Percentiles rank a stretch among this genome's conserved stretches.
phyloP scores from a whole-genome alignment of 1,284 basidiomycete species.

The Naganishia sp. region DNA sequence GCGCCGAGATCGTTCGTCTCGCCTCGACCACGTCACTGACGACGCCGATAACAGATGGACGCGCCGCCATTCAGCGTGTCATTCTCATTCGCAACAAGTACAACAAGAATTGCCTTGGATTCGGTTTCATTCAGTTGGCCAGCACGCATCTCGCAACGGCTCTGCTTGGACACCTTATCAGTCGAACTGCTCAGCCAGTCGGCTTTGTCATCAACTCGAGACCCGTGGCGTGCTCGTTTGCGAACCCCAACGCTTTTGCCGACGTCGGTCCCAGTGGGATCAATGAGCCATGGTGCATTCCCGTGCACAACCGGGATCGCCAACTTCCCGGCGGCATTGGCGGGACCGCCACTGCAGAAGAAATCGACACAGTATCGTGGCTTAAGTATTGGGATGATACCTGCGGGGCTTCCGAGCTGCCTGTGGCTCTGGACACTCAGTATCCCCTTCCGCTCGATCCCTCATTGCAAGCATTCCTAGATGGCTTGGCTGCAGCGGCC shows the following conservation, averaged over 20 bases:
- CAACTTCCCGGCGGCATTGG: slow-evolving; percentile 55
- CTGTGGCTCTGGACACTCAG: not conserved
- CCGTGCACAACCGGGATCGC: slow-evolving; percentile 63
- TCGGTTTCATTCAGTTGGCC: slow-evolving; percentile 86
- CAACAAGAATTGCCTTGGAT: slow-evolving; percentile 81
- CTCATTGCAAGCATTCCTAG: slow-evolving; percentile 19
- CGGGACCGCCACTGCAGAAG: slow-evolving; percentile 34
- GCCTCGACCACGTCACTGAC: slow-evolving; percentile 65
- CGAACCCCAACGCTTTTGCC: slow-evolving; percentile 80
- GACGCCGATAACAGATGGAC: slow-evolving; percentile 67
- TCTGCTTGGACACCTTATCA: slow-evolving; percentile 76
- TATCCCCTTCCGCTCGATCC: slow-evolving; percentile 6
- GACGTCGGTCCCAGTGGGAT: slow-evolving; percentile 54
- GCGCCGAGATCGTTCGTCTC: slow-evolving; percentile 67
- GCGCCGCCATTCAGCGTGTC: slow-evolving; percentile 79
- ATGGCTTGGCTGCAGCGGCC: slow-evolving; percentile 3
- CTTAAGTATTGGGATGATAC: slow-evolving; percentile 80
- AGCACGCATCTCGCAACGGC: slow-evolving; percentile 69
- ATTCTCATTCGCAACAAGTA: slow-evolving; percentile 82
- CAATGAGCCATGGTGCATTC: slow-evolving; percentile 15
- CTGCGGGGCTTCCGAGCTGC: slow-evolving; percentile 27
- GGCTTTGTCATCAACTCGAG: slow-evolving; percentile 83
- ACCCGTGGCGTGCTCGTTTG: slow-evolving; percentile 84
- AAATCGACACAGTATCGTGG: slow-evolving; percentile 53
- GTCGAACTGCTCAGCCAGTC: slow-evolving; percentile 75